Percentiles rank a stretch among this genome's conserved stretches.
These are phyloP conservation scores for Termitomyces sp. DNA, from an alignment of 768 basidiomycete species.

Conservation along the genomic window DNA sequence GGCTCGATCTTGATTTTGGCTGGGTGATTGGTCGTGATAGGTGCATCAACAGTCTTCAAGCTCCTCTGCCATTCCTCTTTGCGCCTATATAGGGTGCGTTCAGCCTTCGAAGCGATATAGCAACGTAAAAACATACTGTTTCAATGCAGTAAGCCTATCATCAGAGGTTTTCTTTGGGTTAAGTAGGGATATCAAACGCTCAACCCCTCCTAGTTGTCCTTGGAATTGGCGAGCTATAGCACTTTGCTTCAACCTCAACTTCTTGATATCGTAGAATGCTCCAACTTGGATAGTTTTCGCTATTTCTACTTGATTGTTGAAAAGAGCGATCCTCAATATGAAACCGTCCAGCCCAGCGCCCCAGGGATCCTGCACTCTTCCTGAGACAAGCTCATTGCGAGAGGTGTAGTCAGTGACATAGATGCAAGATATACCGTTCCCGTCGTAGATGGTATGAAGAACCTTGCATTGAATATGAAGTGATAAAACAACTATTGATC, in stretches of 20 bases:
- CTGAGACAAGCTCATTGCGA: slow-evolving; percentile 37
- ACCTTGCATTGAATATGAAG: slow-evolving; percentile 31
- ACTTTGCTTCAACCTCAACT: slow-evolving; percentile 44
- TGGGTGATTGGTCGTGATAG: background rate
- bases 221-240: slow-evolving; percentile 26
- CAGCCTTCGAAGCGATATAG: background rate
- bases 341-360: slow-evolving; percentile 42
- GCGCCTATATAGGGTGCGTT: slow-evolving; percentile 17
- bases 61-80: slow-evolving; percentile 24
- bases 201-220: slow-evolving; percentile 44
- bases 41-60: background rate
- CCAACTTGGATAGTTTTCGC: slow-evolving; percentile 36
- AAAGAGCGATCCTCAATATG: slow-evolving; percentile 48
- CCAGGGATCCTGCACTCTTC: slow-evolving; percentile 30
- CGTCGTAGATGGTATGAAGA: slow-evolving; percentile 33
- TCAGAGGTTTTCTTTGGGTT: slow-evolving; percentile 27
- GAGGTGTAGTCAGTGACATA: slow-evolving; percentile 67
- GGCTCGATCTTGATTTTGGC: background rate
- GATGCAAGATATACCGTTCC: slow-evolving; percentile 32
- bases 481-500: background rate
- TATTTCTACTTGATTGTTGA: slow-evolving; percentile 41
- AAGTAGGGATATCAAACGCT: slow-evolving; percentile 41
- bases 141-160: slow-evolving; percentile 36
- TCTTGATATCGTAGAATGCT: slow-evolving; percentile 43
- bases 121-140: slow-evolving; percentile 29